These are phyloP conservation scores for Grosmannia serpens DNA, from an alignment of 2,329 filamentous ascomycete species.

Conservation along the genomic window DNA sequence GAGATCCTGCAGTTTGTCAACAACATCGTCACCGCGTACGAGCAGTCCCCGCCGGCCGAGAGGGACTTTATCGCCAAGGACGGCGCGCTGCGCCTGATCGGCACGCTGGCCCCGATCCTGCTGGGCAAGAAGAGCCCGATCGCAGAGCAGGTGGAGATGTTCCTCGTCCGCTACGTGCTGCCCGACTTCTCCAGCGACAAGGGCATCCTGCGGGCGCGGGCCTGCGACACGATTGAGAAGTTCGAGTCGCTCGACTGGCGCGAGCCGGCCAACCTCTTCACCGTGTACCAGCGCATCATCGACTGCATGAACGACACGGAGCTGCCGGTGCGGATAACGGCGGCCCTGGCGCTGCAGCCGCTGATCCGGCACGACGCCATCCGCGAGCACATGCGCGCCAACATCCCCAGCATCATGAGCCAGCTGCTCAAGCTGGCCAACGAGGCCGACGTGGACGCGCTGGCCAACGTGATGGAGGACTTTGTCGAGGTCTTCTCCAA, in stretches of 20 bases:
- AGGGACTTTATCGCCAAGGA: conserved; percentile 96
- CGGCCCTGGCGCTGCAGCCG: conserved; percentile 85
- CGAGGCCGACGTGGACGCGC: conserved; percentile 91
- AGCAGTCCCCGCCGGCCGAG: conserved; percentile 68
- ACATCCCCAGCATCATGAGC: conserved; percentile 98
- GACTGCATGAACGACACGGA: conserved; percentile 95
- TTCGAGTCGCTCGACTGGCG: conserved; percentile 97
- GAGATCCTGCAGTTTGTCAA: conserved; percentile 93
- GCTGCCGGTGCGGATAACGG: conserved; percentile 86
- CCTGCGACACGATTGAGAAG: conserved; percentile 95
- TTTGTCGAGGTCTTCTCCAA: conserved; percentile 98
- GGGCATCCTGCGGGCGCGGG: conserved; percentile 84
- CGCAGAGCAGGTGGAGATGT: conserved; percentile 94
- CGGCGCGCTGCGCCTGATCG: conserved; percentile 93
- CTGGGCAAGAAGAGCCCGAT: conserved; percentile 97
- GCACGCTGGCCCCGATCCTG: conserved; percentile 85
- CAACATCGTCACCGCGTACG: conserved; percentile 86
- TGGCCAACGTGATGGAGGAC: conserved; percentile 99
- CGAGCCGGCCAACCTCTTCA: conserved; percentile 86
- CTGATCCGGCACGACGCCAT: conserved; percentile 94
- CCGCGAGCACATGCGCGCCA: conserved; percentile 89
- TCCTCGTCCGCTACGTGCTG: conserved; percentile 96
- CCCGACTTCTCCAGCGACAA: conserved; percentile 90
- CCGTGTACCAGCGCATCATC: conserved; percentile 92
- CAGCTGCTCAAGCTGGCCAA: conserved; percentile 94